Evolutionary conservation across 768 basidiomycete genomes (phyloP).

Genomic region (Russula brevipes): DNA sequence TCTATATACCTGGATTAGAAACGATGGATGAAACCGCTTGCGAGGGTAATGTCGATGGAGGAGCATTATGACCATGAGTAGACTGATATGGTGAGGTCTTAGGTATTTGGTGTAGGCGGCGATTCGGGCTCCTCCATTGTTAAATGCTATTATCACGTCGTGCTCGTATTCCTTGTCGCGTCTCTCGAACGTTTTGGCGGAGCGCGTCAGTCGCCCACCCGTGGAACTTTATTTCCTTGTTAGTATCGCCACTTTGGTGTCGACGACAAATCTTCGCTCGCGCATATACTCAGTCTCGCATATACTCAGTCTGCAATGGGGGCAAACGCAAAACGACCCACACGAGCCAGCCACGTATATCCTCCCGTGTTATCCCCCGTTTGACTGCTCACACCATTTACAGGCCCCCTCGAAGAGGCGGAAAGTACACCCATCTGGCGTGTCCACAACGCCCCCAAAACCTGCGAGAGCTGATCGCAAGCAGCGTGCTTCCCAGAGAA

Average conservation of each 20-base stretch:
- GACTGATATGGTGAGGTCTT: slow-evolving; percentile 69
- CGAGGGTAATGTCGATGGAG: slow-evolving; percentile 56
- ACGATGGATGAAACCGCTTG: slow-evolving; percentile 50
- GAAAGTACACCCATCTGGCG: slow-evolving; percentile 37
- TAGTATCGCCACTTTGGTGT: neutral
- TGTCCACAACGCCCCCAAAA: slow-evolving; percentile 30
- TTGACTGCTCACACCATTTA: neutral
- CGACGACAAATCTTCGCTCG: neutral
- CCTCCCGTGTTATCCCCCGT: neutral
- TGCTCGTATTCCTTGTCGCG: neutral
- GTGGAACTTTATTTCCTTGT: slow-evolving; percentile 2
- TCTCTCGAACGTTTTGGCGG: neutral
- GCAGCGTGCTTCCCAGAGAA: slow-evolving; percentile 55
- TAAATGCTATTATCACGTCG: neutral
- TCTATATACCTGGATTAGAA: slow-evolving; percentile 59
- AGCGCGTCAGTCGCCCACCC: neutral
- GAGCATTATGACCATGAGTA: slow-evolving; percentile 58
- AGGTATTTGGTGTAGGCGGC: slow-evolving; percentile 64
- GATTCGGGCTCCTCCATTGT: slow-evolving; percentile 40
- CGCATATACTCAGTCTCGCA: neutral
- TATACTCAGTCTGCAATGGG: slow-evolving; percentile 28
- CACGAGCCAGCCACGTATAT: slow-evolving; percentile 32
- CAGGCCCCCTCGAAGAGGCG: slow-evolving; percentile 55
- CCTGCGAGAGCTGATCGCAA: slow-evolving; percentile 43
- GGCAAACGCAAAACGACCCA: slow-evolving; percentile 33